Evolutionary conservation across 306 rosid species (phyloP), one percentile per base, ranked within the genome.

Genomic region (Leucaena leucocephala): DNA sequence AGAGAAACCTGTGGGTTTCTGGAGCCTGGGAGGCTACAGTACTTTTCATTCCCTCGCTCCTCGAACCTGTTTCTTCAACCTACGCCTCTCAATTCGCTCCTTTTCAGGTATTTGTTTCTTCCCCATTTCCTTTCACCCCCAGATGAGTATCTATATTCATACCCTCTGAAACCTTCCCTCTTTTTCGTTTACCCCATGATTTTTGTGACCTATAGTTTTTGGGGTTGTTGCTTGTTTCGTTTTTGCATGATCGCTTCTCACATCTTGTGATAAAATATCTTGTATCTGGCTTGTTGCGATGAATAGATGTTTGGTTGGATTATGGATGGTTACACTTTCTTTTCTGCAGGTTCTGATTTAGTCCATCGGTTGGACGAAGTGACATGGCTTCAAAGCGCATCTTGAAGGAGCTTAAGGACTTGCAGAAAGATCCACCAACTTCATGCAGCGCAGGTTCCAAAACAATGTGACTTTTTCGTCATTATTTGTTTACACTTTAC

Each of bases 391-490:
- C 96, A 2, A 91, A 91, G 86, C 96, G 93, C 57, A 91, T 91
- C 78, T 83, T 87, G 78, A 61, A 61, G 40, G 67, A 61, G 17
- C 67, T 61, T 61, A 61, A 61, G 42, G 67, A 61, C 67, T 33
- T 91, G 79, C 96, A 91, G 91, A 89, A 91, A 73, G 96, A 91
- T 82, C 96, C 96, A n/a, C 96, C 96, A 4, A 89, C 93, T 67
- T 91, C 96, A 16, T 91, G 93, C 89, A 91, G 93, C 80, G 93
- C 96, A 16, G 93, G 96, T 88, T 76, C 21, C 8, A 19, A 54
- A 6, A 33, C 43, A 34, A 48, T 15, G 36, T 46, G 39, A 33
- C 15, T 16, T 27, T 44, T 35, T 33, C 16, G 17, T 11, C 43
- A 22, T 34, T 46, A 27, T 33, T 61, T 27, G 8, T 33, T 54